phyloP scores from a whole-genome alignment of 805 yeast genomes.

The Candida palmyrensis region DNA sequence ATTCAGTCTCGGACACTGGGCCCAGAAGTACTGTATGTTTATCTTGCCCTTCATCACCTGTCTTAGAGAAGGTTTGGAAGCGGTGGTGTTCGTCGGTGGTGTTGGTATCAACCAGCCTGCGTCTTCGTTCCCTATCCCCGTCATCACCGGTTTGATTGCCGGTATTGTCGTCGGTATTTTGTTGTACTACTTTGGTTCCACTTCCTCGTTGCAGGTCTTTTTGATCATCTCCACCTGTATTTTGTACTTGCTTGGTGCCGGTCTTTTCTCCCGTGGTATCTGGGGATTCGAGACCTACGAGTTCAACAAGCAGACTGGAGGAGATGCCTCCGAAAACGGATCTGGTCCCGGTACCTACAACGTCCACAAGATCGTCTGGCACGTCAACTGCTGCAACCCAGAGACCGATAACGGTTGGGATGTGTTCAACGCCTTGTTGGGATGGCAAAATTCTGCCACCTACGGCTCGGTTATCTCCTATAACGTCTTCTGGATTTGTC shows the following conservation, averaged over 20 bases:
- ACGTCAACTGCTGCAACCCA: conserved; percentile 96
- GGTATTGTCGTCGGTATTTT: conserved; percentile 69
- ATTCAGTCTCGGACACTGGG: conserved; percentile 30
- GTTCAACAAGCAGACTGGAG: conserved; percentile 70
- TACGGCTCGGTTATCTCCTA: conserved; percentile 87
- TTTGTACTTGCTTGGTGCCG: conserved; percentile 85
- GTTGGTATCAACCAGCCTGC: conserved; percentile 33
- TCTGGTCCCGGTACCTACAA: conserved; percentile 95
- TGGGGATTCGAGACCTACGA: conserved; percentile 79
- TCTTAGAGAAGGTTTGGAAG: conserved; percentile 85
- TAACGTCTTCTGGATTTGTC: conserved; percentile 79
- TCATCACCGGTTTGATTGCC: conserved; percentile 75
- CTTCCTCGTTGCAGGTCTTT: conserved; percentile 80
- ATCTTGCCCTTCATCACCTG: conserved; percentile 86
- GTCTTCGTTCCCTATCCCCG: conserved; percentile 89
- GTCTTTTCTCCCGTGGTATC: conserved; percentile 87
- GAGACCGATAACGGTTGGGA: conserved; percentile 94
- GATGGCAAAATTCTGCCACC: conserved; percentile 97
- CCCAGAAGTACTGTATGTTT: conserved; percentile 79
- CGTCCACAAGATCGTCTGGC: conserved; percentile 79
- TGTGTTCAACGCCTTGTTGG: conserved; percentile 87
- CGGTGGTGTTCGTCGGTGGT: conserved; percentile 43
- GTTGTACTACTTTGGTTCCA: conserved; percentile 78
- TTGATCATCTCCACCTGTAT: conserved; percentile 83
- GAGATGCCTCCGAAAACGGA: conserved; percentile 92